Percentiles rank a stretch among this genome's conserved stretches.
phyloP scores from a whole-genome alignment of 176 grass and related monocot species.

The Phyllostachys edulis region DNA sequence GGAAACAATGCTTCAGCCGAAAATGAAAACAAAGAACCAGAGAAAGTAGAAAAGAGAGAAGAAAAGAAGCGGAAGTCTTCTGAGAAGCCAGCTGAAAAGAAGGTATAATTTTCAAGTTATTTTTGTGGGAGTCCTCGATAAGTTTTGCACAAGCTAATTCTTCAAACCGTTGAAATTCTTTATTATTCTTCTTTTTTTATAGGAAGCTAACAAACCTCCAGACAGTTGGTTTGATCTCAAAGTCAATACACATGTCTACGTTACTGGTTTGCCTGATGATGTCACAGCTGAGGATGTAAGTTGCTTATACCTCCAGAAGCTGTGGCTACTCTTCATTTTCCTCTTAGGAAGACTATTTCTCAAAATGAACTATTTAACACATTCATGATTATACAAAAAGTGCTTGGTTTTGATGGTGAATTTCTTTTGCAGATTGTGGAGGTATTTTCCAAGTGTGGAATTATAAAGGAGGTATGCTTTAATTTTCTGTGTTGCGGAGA shows the following conservation, averaged over 20 bases:
- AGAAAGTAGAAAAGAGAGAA: conserved; percentile 53
- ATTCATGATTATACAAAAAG: neutral
- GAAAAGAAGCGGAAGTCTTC: conserved; percentile 68
- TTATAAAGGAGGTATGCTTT: conserved; percentile 87
- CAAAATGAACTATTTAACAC: conserved; percentile 11
- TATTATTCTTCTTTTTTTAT: neutral
- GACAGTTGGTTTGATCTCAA: conserved; percentile 99
- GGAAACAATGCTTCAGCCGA: conserved; percentile 27
- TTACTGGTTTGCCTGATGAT: conserved; percentile 93
- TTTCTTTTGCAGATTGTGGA: conserved; percentile 81
- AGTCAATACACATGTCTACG: conserved; percentile 92
- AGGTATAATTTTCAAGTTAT: conserved; percentile 49
- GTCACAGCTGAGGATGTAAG: conserved; percentile 77
- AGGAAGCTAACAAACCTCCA: conserved; percentile 98
- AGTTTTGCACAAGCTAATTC: neutral
- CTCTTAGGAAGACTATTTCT: conserved; percentile 14
- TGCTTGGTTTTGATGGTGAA: conserved; percentile 26
- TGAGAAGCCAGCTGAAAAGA: conserved; percentile 79
- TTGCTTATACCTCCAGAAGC: conserved; percentile 29
- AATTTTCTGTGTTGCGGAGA: conserved; percentile 7
- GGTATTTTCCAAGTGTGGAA: conserved; percentile 92
- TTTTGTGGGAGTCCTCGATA: conserved; percentile 14
- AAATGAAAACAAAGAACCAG: conserved; percentile 46
- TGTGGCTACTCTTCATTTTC: conserved; percentile 25
- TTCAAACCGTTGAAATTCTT: neutral